phyloP scores from a whole-genome alignment of 345 rosid genomes.

The Luvunga scandens region DNA sequence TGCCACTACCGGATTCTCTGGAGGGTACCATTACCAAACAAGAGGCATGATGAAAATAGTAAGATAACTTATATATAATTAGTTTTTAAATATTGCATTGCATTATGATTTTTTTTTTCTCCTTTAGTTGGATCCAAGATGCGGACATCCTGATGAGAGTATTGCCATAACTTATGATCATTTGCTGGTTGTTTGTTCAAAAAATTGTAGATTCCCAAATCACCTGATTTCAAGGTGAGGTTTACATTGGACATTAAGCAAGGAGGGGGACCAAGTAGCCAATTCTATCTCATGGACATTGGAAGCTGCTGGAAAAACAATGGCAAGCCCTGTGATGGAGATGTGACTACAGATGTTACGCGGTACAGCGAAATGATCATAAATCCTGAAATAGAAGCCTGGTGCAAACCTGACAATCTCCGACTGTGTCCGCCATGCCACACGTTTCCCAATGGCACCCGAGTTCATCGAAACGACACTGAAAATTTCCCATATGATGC shows the following conservation, averaged over 20 bases:
- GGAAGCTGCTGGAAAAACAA: constrained; percentile 34
- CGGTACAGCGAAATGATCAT: constrained; percentile 20
- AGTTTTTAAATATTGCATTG: no score
- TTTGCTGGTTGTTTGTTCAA: background rate
- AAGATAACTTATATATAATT: background rate
- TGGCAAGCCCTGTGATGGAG: constrained; percentile 26
- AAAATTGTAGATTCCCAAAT: constrained; percentile 10
- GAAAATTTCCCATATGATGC: constrained; percentile 2
- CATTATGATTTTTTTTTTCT: background rate
- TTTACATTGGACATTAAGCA: constrained; percentile 18
- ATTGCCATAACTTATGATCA: no score
- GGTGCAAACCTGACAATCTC: constrained; percentile 18
- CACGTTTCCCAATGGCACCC: background rate
- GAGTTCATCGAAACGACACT: background rate
- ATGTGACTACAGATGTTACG: constrained; percentile 24
- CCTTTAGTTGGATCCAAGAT: no score
- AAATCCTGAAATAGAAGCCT: constrained; percentile 7
- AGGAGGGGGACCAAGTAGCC: constrained; percentile 28
- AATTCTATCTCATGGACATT: constrained; percentile 28
- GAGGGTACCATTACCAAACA: constrained; percentile 29
- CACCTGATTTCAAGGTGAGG: constrained; percentile 22
- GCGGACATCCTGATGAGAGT: no score
- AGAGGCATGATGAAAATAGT: constrained; percentile 34
- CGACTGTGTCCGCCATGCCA: constrained; percentile 8
- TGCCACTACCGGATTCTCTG: constrained; percentile 27